phyloP scores from a whole-genome alignment of 2,329 filamentous ascomycete genomes.

The Samsoniella hepiali region DNA sequence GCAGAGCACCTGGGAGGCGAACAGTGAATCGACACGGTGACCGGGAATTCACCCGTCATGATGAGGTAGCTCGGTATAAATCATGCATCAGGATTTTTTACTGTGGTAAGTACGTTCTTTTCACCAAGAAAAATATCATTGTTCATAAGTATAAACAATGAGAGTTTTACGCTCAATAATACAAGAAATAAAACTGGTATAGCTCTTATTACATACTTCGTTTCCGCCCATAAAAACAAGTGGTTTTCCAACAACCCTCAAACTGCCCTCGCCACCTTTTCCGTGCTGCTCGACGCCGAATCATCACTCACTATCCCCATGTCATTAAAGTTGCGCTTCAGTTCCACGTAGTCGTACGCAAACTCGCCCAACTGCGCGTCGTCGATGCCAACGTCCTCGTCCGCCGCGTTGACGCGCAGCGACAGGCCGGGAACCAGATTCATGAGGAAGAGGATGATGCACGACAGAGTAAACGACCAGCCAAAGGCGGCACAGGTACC shows the following conservation, averaged over 20 bases:
- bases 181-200: neutral
- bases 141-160: too few species aligned
- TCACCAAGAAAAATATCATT: too few species aligned
- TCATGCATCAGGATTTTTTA: too few species aligned
- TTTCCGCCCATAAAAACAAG: neutral
- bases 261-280: constrained; percentile 27
- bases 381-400: constrained; percentile 68
- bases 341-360: constrained; percentile 79
- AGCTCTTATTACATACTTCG: neutral
- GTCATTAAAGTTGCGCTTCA: constrained; percentile 58
- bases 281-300: constrained; percentile 27
- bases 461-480: constrained; percentile 66
- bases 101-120: too few species aligned
- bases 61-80: too few species aligned
- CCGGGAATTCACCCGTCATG: too few species aligned
- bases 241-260: neutral
- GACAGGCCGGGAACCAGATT: constrained; percentile 69
- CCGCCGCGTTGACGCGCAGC: constrained; percentile 63
- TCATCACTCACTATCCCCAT: constrained; percentile 19
- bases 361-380: constrained; percentile 79
- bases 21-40: too few species aligned
- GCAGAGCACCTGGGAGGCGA: too few species aligned
- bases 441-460: constrained; percentile 66
- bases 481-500: constrained; percentile 62
- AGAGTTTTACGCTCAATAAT: too few species aligned